A percentile compares a stretch with the other conserved stretches of the same genome.
Conservation (phyloP, 805 yeast genomes). For the Yamadazyma olivae region DNA sequence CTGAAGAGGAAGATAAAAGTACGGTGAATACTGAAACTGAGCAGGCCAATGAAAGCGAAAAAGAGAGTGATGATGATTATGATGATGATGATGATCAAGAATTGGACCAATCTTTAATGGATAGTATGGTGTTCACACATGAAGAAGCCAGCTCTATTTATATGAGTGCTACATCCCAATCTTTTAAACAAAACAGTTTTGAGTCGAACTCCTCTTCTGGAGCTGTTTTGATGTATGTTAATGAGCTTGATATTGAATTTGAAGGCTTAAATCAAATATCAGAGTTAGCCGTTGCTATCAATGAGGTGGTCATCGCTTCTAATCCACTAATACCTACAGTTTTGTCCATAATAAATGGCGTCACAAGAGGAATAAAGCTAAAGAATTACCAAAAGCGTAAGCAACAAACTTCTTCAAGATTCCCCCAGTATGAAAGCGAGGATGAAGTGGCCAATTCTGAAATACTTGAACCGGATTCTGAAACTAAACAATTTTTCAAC, state of each 20-base stretch:
- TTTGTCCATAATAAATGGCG: conserved; percentile 32
- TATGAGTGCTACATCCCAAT: conserved; percentile 73
- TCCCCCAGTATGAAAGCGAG: conserved; percentile 23
- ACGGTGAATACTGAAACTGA: conserved; percentile 9
- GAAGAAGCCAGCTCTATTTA: conserved; percentile 70
- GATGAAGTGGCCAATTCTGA: conserved; percentile 9
- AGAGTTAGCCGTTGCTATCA: conserved; percentile 39
- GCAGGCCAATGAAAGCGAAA: conserved; percentile 31
- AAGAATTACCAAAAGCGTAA: conserved; percentile 28
- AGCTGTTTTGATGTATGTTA: conserved; percentile 23
- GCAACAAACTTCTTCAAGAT: conserved; percentile 8
- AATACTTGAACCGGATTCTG: conserved; percentile 13
- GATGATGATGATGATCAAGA: conserved; percentile 17
- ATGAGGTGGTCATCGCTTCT: conserved; percentile 39
- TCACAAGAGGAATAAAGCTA: conserved; percentile 33
- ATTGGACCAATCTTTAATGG: conserved; percentile 36
- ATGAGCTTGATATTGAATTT: conserved; percentile 40
- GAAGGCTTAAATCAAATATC: conserved; percentile 41
- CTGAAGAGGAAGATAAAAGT: conserved; percentile 3
- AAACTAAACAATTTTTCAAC: conserved; percentile 27
- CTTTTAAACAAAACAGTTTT: conserved; percentile 20
- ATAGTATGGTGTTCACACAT: conserved; percentile 63
- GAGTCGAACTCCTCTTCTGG: neutral
- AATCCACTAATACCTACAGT: conserved; percentile 42
- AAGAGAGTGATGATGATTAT: conserved; percentile 14